These are phyloP conservation scores for Arabis alpina DNA, from an alignment of 345 rosid genomes.

Conservation along the genomic window DNA sequence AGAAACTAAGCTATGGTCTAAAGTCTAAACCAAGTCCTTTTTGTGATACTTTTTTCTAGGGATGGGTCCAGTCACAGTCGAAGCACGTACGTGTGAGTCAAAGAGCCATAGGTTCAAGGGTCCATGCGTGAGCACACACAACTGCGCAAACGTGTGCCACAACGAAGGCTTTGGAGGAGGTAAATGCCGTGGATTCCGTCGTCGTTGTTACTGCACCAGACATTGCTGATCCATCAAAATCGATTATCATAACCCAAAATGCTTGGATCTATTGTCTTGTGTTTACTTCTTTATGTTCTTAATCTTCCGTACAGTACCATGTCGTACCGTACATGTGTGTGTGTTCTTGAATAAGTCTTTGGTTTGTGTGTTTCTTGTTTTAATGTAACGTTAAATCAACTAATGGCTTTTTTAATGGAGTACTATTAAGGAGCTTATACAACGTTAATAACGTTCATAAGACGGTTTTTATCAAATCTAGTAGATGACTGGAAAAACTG, in stretches of 20 bases:
- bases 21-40: not conserved
- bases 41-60: slow-evolving; percentile 20
- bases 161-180: slow-evolving; percentile 56
- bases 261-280: not conserved
- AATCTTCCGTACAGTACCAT: slow-evolving; percentile 26
- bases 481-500: too few species aligned
- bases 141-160: slow-evolving; percentile 52
- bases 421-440: not conserved
- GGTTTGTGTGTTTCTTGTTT: slow-evolving; percentile 18
- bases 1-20: not conserved
- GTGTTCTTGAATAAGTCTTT: slow-evolving; percentile 34
- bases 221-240: slow-evolving; percentile 41
- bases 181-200: slow-evolving; percentile 51
- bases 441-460: not conserved
- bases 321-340: slow-evolving; percentile 31
- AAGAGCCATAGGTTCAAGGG: slow-evolving; percentile 56
- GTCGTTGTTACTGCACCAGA: slow-evolving; percentile 58
- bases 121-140: slow-evolving; percentile 35
- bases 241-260: not conserved
- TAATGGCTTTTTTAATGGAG: not conserved
- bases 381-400: slow-evolving; percentile 28
- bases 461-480: too few species aligned
- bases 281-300: slow-evolving; percentile 14
- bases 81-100: slow-evolving; percentile 51
- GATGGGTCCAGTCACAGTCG: slow-evolving; percentile 42